Base-by-base conservation (phyloP, 176 grass and related monocot genomes). In the Lolium multiflorum region DNA sequence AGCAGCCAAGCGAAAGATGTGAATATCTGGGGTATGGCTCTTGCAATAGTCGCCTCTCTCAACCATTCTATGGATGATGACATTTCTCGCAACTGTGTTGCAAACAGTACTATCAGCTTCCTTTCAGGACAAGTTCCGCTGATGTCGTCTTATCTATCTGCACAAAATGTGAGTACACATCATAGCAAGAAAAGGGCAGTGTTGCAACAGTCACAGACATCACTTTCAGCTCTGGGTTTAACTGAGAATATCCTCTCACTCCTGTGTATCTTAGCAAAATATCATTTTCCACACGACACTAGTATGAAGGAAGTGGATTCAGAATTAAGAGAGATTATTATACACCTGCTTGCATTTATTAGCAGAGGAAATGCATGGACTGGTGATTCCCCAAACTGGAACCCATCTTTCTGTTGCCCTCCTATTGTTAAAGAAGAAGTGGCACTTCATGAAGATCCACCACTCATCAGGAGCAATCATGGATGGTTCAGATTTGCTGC, bases 271-370 rank as follows among this genome's bases (percentile, higher is more conserved):
- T 86, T 96, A 87, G 92, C 84, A 68, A 94, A 88, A 85, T 90
- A 54, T 87, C 89, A 89, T 76, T 86, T 88, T 38, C 85, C 79
- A 65, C 70, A 73, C 37, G 82, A 90, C 69, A 91, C 73, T 15
- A 83, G 81, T 38, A 89, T 89, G 86, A 89, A 84, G 68, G 83
- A 90, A 83, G 89, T 94, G 46, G 92, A 92, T 85, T 94, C 97
- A 88, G 88, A 92, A 85, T 67, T 94, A 74, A 90, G 90, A 84
- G 90, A 92, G 55, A 91, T 77, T 77, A 77, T 94, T 73, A 98
- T 98, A 73, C 92, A 98, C 86, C 78, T 98, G 69, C 88, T 98
- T 84, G 88, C 97, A 22, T 94, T 94, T 89, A 91, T 96, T 88
- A 98, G 97, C 89, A 96, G 80, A 86, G 91, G 90, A 85, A 75